phyloP scores from a whole-genome alignment of 805 yeast genomes.

The Candida broadrunensis region DNA sequence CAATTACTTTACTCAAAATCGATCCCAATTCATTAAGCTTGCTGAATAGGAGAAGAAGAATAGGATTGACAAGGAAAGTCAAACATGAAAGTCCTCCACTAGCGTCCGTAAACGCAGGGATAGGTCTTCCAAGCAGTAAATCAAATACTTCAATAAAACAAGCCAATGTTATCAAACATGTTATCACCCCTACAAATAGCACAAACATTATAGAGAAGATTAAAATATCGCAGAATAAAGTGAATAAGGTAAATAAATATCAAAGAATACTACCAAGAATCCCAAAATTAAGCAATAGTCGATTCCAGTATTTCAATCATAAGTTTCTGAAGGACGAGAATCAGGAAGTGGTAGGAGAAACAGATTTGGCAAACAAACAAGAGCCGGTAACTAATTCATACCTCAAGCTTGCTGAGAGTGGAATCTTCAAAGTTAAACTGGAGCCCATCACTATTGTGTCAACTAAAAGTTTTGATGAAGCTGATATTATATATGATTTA shows the following conservation, averaged over 20 bases:
- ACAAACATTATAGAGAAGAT: too few species aligned
- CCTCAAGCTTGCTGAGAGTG: neutral
- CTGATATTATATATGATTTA: conserved; percentile 17
- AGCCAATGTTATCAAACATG: neutral
- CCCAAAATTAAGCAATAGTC: neutral
- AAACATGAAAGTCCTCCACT: neutral
- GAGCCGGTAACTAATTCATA: neutral
- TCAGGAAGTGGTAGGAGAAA: too few species aligned
- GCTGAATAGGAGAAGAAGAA: neutral
- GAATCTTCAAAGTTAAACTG: neutral
- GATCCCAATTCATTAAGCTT: neutral
- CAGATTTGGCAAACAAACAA: too few species aligned
- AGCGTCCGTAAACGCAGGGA: neutral
- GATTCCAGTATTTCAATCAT: neutral
- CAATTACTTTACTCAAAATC: neutral
- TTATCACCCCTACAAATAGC: too few species aligned
- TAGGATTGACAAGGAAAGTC: neutral
- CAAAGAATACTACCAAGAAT: neutral
- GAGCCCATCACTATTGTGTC: neutral
- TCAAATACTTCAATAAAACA: neutral
- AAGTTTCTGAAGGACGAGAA: neutral
- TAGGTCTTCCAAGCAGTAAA: too few species aligned
- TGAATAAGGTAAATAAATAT: neutral
- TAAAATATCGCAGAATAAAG: neutral
- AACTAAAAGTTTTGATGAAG: conserved; percentile 7